A percentile compares a stretch with the other conserved stretches of the same genome.
Conservation (phyloP, 2,329 filamentous ascomycete species). For the Monilinia polystroma region DNA sequence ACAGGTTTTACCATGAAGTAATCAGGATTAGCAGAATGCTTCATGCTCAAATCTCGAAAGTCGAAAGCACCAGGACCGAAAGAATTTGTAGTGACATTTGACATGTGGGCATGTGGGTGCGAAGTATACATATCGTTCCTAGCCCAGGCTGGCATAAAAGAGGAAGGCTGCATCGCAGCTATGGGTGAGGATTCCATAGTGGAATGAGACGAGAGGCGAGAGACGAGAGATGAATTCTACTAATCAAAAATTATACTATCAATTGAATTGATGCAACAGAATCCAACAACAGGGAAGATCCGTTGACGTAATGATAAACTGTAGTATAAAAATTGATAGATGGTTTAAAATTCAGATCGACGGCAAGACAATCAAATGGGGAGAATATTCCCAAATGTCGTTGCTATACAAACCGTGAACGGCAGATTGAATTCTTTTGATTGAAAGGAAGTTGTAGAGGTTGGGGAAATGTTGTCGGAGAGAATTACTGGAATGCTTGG, state of each 20-base stretch:
- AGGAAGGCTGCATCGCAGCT: conserved; percentile 84
- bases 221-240: conserved; percentile 12
- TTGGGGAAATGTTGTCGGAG: conserved; percentile 19
- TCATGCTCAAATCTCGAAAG: conserved; percentile 74
- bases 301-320: neutral
- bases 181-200: conserved; percentile 91
- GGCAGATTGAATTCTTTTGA: conserved; percentile 9
- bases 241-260: conserved; percentile 17
- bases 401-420: conserved; percentile 19
- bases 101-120: conserved; percentile 49
- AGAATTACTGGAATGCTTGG: conserved; percentile 23
- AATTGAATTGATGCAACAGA: conserved; percentile 16
- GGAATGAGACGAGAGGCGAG: conserved; percentile 4
- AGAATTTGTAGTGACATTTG: conserved; percentile 48
- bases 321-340: conserved; percentile 9
- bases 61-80: conserved; percentile 68
- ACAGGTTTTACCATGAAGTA: conserved; percentile 80
- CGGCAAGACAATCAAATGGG: conserved; percentile 18
- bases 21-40: conserved; percentile 63
- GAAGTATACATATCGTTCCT: conserved; percentile 54
- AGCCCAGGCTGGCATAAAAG: conserved; percentile 61
- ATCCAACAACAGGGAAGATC: neutral
- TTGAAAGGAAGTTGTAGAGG: neutral
- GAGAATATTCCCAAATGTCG: conserved; percentile 16
- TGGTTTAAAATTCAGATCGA: conserved; percentile 2